These are phyloP conservation scores for Seiridium cupressi DNA, from an alignment of 2,329 filamentous ascomycete species.

Conservation along the genomic window DNA sequence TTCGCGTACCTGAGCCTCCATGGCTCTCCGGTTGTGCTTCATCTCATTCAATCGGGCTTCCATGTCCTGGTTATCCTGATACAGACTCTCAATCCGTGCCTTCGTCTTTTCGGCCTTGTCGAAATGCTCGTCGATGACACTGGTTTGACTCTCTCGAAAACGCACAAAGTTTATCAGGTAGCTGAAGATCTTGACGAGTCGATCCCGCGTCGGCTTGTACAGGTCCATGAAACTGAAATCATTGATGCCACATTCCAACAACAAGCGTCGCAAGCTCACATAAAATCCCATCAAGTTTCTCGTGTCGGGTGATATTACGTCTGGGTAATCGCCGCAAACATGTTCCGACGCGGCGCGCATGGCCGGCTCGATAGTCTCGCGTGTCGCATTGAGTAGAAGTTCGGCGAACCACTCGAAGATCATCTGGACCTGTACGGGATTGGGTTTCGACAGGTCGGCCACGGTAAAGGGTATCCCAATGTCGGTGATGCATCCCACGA, in stretches of 20 bases:
- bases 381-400: constrained; percentile 87
- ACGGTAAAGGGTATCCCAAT: constrained; percentile 89
- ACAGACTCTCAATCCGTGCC: constrained; percentile 80
- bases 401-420: constrained; percentile 98
- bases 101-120: constrained; percentile 88
- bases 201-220: constrained; percentile 84
- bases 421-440: constrained; percentile 91
- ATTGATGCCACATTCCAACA: constrained; percentile 85
- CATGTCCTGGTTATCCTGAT: constrained; percentile 83
- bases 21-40: constrained; percentile 73
- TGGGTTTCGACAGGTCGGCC: constrained; percentile 88
- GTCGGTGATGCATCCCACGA: constrained; percentile 95
- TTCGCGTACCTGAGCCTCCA: constrained; percentile 78
- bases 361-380: constrained; percentile 88
- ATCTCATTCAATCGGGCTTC: constrained; percentile 78
- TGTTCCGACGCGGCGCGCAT: constrained; percentile 93
- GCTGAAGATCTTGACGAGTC: constrained; percentile 91
- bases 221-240: constrained; percentile 94
- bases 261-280: constrained; percentile 72
- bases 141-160: constrained; percentile 90
- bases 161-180: constrained; percentile 99
- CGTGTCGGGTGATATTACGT: constrained; percentile 83
- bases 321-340: constrained; percentile 77
- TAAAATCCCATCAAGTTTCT: constrained; percentile 97
- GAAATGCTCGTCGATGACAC: constrained; percentile 88